Conservation (phyloP, 228 moss, liverwort and hornwort species). For the Sphagnum fallax region DNA sequence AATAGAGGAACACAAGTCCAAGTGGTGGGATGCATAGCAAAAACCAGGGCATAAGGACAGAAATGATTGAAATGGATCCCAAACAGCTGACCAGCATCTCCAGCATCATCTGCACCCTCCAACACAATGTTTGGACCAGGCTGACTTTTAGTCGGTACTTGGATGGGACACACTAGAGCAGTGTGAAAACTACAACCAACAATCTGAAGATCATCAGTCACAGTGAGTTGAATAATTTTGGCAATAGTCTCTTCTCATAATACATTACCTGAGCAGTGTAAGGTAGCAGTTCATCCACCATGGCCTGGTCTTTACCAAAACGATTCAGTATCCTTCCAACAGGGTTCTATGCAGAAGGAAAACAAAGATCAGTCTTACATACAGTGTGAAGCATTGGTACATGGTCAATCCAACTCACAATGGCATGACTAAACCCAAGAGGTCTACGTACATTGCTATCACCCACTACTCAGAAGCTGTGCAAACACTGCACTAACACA, state of each 20-base stretch:
- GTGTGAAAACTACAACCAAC: no score
- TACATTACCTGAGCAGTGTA: slow-evolving; percentile 52
- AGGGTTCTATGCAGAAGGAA: slow-evolving; percentile 51
- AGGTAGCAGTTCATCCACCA: slow-evolving; percentile 80
- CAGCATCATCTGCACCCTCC: slow-evolving; percentile 32
- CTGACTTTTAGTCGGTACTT: no score
- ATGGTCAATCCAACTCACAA: no score
- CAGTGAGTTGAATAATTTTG: no score
- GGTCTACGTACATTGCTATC: no score
- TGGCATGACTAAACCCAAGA: no score
- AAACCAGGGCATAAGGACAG: slow-evolving; percentile 78
- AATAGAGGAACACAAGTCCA: slow-evolving; percentile 37
- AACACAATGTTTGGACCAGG: background rate
- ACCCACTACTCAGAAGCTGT: no score
- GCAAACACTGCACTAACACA: no score
- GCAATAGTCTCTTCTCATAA: background rate
- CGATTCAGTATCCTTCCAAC: slow-evolving; percentile 82
- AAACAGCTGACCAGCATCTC: slow-evolving; percentile 55
- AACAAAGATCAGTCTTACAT: background rate
- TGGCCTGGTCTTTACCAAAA: slow-evolving; percentile 80
- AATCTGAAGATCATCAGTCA: no score
- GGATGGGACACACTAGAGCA: background rate
- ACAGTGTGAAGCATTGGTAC: no score
- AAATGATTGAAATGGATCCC: slow-evolving; percentile 63
- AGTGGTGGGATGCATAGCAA: slow-evolving; percentile 63